Percentiles rank a stretch among this genome's conserved stretches.
These are phyloP conservation scores for Mucor plumbeus DNA, from an alignment of 371 early-diverging fungal genomes.

Conservation along the genomic window DNA sequence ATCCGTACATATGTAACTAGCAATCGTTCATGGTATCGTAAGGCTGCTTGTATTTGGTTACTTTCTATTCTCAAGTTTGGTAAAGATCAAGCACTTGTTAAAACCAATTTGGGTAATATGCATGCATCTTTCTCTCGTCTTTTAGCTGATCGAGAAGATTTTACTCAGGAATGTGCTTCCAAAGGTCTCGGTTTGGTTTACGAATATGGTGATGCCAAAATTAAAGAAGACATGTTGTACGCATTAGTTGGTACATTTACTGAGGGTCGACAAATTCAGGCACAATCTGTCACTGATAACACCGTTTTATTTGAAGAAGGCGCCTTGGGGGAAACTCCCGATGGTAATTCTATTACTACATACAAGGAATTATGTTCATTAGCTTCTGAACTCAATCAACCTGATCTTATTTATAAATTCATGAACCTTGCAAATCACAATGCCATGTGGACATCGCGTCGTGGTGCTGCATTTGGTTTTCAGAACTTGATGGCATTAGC, in stretches of 20 bases:
- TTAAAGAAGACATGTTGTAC: conserved; percentile 69
- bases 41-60: conserved; percentile 87
- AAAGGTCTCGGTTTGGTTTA: conserved; percentile 89
- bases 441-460: conserved; percentile 89
- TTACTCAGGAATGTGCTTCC: conserved; percentile 84
- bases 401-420: conserved; percentile 94
- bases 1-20: conserved; percentile 54
- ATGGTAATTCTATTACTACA: conserved; percentile 80
- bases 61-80: conserved; percentile 84
- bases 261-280: conserved; percentile 58
- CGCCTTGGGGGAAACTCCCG: conserved; percentile 79
- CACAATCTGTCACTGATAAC: conserved; percentile 78
- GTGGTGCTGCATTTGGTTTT: conserved; percentile 90
- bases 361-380: conserved; percentile 87
- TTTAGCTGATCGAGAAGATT: conserved; percentile 83
- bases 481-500: conserved; percentile 80
- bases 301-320: conserved; percentile 79
- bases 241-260: conserved; percentile 68
- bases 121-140: conserved; percentile 79
- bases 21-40: conserved; percentile 69
- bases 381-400: conserved; percentile 92
- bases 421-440: conserved; percentile 92
- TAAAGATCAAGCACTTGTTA: conserved; percentile 52
- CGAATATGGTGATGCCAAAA: conserved; percentile 77
- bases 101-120: conserved; percentile 57